Evolutionary conservation across 768 basidiomycete species (phyloP), one percentile per base, ranked within the genome.

Genomic region (Tephrocybe sp.): DNA sequence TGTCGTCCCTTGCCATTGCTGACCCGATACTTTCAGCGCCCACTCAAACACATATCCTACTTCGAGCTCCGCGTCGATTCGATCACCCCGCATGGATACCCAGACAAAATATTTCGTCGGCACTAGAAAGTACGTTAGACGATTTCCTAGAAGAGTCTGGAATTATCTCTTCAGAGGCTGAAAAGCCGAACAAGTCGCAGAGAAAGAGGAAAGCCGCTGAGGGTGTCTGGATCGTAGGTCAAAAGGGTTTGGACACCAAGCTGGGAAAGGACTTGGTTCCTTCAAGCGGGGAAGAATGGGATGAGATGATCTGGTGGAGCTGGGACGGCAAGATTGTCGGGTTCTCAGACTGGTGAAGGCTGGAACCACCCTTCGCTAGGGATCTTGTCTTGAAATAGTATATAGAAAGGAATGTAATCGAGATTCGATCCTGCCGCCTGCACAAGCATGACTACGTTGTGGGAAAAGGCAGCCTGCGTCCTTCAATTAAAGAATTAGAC

Each of bases 271-370:
- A 49, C 5, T 16, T 30, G 21, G 40, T 44, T 30, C 22, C 22
- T 24, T 49, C 31, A 12, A 48, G 53, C 1, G 62, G 64, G 27
- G 68, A 69, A 7, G 74, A 76, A 48, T 63, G 62, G 38, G 64
- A 70, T 34, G 79, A 82, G 49, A 74, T 80, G 77, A 79, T 82
- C 38, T 82, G 79, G 79, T 82, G 79, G 79, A 77, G 70, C 46
- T 82, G 79, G 79, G 76, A 82, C 60, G 79, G 79, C 1, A 77
- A 75, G 53, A 59, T 82, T 45, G 67, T 69, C 11, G 79, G 79
- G 2, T 76, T 81, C 54, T 64, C 70, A 21, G 77, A 79, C 29
- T 79, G 78, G 77, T 78, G 37, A 19, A 12, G 11, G n/a, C 13
- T 15, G 16, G 33, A 13, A 30, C 13, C n/a, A n/a, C n/a, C n/a